Evolutionary conservation across 371 early-diverging fungal species (phyloP).

Genomic region (Mortierella sp.): DNA sequence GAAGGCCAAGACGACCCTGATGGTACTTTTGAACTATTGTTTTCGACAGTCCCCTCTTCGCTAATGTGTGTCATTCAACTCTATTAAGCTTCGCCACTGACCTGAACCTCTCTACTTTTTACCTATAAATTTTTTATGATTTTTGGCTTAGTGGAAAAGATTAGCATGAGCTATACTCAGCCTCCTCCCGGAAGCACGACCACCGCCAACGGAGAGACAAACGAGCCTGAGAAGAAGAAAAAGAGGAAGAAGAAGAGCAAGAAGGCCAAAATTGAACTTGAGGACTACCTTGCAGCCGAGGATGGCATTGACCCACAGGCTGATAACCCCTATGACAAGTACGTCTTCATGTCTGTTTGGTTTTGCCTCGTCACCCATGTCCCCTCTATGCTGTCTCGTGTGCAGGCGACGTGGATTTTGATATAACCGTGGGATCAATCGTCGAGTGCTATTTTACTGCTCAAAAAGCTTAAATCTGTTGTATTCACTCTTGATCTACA

Average conservation of each 20-base stretch:
- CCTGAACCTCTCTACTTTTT: not conserved
- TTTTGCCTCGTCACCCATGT: not conserved
- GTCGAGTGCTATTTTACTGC: not conserved
- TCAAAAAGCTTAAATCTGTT: not conserved
- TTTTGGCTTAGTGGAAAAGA: not conserved
- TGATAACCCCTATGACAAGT: conserved; percentile 60
- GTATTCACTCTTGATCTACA: not conserved
- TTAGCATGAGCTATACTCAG: conserved; percentile 1
- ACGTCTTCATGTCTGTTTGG: conserved; percentile 13
- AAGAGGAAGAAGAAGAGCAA: conserved; percentile 71
- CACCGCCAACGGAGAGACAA: not conserved
- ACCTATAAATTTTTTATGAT: not conserved
- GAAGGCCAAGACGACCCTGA: not conserved
- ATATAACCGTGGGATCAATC: not conserved
- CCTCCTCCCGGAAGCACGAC: not conserved
- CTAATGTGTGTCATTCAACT: not conserved
- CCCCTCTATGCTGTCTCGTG: not conserved
- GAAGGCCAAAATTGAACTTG: conserved; percentile 66
- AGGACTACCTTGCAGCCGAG: conserved; percentile 47
- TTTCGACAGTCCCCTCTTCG: too few relatives aligned
- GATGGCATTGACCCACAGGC: conserved; percentile 59
- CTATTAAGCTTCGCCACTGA: not conserved
- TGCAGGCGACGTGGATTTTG: not conserved
- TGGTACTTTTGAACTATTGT: not conserved
- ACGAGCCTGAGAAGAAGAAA: conserved; percentile 45